These are phyloP conservation scores for Hanseniaspora mollemarum DNA, from an alignment of 805 yeast genomes.

Conservation along the genomic window DNA sequence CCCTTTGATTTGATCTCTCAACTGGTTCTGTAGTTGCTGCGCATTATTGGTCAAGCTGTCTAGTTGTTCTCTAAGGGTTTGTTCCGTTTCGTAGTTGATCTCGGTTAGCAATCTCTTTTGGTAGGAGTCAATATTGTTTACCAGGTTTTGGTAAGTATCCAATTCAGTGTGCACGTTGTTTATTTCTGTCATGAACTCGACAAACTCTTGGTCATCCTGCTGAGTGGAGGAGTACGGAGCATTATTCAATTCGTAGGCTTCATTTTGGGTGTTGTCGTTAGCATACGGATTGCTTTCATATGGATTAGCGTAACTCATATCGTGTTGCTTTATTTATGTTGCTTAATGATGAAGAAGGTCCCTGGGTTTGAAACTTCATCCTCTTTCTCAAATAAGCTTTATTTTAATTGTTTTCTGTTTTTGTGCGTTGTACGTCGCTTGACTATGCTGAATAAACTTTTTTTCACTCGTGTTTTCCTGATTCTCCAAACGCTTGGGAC, in stretches of 20 bases:
- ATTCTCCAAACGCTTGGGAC: too few relatives aligned
- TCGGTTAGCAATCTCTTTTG: slow-evolving; percentile 65
- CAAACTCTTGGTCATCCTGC: slow-evolving; percentile 36
- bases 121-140: slow-evolving; percentile 56
- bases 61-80: slow-evolving; percentile 58
- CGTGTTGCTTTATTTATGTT: background rate
- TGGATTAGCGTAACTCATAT: slow-evolving; percentile 29
- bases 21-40: slow-evolving; percentile 57
- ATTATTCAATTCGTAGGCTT: slow-evolving; percentile 14
- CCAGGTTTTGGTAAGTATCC: slow-evolving; percentile 56
- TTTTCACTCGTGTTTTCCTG: too few relatives aligned
- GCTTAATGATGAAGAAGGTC: too few relatives aligned
- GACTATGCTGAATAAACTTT: too few relatives aligned
- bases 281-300: slow-evolving; percentile 23
- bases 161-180: slow-evolving; percentile 57
- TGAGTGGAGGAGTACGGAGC: slow-evolving; percentile 15
- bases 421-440: too few relatives aligned
- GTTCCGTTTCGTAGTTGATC: slow-evolving; percentile 58
- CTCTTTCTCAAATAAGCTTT: too few relatives aligned
- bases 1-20: slow-evolving; percentile 65
- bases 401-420: too few relatives aligned
- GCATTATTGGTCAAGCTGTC: slow-evolving; percentile 71
- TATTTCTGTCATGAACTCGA: slow-evolving; percentile 56
- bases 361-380: too few relatives aligned
- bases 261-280: slow-evolving; percentile 16